Conservation (phyloP, 441 rosid genomes). For the California macrophylla region DNA sequence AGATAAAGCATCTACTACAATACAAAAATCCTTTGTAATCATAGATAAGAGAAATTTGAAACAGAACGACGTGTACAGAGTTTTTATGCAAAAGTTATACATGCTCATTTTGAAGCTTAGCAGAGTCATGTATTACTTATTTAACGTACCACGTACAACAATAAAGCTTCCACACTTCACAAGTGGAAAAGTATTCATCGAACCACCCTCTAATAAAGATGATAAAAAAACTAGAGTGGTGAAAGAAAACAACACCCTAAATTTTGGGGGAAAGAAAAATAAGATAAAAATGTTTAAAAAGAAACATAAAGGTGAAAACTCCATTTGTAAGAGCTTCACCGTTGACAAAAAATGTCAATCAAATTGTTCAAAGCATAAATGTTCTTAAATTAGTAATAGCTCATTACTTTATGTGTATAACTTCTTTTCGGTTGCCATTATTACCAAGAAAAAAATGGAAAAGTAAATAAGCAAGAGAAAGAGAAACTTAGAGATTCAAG, state of each 20-base stretch:
- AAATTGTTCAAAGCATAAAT: not conserved
- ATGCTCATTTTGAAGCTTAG: not conserved
- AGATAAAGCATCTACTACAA: not conserved
- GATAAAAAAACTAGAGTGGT: not conserved
- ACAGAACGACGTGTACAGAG: not conserved
- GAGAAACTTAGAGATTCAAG: slow-evolving; percentile 3
- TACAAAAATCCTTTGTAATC: not conserved
- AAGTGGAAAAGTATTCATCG: not conserved
- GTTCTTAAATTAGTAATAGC: not conserved
- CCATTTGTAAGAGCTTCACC: not conserved
- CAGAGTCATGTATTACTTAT: not conserved
- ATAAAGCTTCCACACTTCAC: not conserved
- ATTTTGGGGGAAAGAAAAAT: not conserved
- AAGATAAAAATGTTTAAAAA: not conserved
- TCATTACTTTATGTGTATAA: not conserved
- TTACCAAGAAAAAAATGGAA: not conserved
- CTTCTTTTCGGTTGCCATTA: not conserved
- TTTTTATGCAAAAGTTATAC: not conserved
- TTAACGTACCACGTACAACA: not conserved
- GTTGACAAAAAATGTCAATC: not conserved
- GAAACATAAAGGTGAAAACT: not conserved
- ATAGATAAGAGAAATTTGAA: not conserved
- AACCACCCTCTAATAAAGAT: not conserved
- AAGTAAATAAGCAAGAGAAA: not conserved
- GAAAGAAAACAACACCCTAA: not conserved